Conservation (phyloP, 2,329 filamentous ascomycete genomes). For the Ophiocordyceps camponoti-floridani region DNA sequence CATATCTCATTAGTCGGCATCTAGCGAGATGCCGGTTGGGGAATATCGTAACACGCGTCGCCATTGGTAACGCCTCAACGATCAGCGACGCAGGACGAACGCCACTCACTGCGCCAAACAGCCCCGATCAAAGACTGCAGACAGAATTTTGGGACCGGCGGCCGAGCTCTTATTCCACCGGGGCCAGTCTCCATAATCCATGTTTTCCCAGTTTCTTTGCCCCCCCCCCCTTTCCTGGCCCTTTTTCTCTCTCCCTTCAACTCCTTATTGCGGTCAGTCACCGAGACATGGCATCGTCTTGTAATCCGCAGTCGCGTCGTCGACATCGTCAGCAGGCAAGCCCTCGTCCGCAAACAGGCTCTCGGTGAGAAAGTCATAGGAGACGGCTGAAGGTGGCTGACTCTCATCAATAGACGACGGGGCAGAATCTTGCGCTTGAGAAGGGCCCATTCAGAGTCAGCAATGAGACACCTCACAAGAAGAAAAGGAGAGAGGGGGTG, state of each 20-base stretch:
- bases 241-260: too few species aligned
- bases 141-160: too few species aligned
- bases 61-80: background rate
- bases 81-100: background rate
- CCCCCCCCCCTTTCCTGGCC: too few species aligned
- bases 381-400: slow-evolving; percentile 4
- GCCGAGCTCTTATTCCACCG: too few species aligned
- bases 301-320: background rate
- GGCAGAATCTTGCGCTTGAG: background rate
- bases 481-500: too few species aligned
- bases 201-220: too few species aligned
- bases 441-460: background rate
- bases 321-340: background rate
- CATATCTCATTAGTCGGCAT: background rate
- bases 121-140: too few species aligned
- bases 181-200: too few species aligned
- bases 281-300: background rate
- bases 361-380: slow-evolving; percentile 20
- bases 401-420: background rate
- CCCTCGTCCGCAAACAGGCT: slow-evolving; percentile 9
- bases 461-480: background rate
- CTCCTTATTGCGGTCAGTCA: too few species aligned
- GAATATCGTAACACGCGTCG: background rate
- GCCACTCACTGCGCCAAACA: background rate
- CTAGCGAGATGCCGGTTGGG: background rate